Evolutionary conservation across 1,139 yeast genomes (phyloP), one percentile per base, ranked within the genome.

Genomic region (Suhomyces bokatorum): DNA sequence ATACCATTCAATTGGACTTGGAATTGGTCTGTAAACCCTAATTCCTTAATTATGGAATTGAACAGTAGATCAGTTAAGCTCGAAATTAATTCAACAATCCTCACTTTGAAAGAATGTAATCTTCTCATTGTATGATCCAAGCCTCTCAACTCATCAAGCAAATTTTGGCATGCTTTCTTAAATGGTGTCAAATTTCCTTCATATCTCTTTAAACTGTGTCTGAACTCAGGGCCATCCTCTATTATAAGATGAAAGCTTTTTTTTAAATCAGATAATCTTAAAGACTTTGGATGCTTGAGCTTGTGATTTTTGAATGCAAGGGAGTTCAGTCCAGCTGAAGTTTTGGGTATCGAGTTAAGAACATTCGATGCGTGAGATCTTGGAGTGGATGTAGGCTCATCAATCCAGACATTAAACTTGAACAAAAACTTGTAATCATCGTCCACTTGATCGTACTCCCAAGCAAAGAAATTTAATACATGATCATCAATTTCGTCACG

Each of bases 171-270:
- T 8, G 71, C 64, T 36, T 69, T 69, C 46, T 77, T 75, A 49
- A 83, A 67, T 15, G 63, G 60, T 0, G 80, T 78, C 0, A 85
- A 67, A 39, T 70, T 67, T 17, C 70, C 67, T 59, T 87, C 95
- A 55, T 81, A 76, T 8, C 69, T 68, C 11, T 69, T 66, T 15
- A 87, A 62, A 0, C 81, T 67, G 29, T 78, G 81, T 40, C 95
- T 68, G 57, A 87, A 86, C 37, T 81, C 76, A 0, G 95, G 95
- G 0, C 95, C 95, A 57, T 87, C 95, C 46, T 82, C 86, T 57
- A 70, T 67, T 36, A 60, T 60, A 42, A 72, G 69, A 40, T 55
- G 60, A 49, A 72, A 73, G 6, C 55, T 51, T 9, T 45, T 38
- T 24, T 45, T 50, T 15, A 47, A 44, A 31, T 49, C 44, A 5